Evolutionary conservation across 2,329 filamentous ascomycete species (phyloP).

Genomic region (Pseudogymnoascus sp.): DNA sequence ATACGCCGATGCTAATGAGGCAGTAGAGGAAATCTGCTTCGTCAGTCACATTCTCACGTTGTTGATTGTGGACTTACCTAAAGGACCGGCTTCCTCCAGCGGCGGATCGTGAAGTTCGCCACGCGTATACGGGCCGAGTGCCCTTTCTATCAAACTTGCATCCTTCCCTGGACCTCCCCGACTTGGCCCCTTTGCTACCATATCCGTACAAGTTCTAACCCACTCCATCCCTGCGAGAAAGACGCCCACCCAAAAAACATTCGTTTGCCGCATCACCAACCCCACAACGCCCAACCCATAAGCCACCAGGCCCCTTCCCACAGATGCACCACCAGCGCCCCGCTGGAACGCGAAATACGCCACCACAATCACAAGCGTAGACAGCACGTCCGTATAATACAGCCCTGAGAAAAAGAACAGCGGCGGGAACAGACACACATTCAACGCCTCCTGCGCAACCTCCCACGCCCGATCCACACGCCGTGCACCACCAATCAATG

Average conservation of each 20-base stretch:
- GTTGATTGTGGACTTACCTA: conserved; percentile 37
- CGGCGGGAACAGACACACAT: conserved; percentile 77
- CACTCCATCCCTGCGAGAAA: conserved; percentile 60
- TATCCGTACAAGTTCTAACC: conserved; percentile 41
- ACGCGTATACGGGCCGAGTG: conserved; percentile 28
- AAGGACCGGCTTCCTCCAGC: conserved; percentile 39
- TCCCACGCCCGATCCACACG: not conserved
- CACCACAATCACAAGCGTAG: conserved; percentile 65
- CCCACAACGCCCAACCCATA: conserved; percentile 53
- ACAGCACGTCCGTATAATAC: conserved; percentile 90
- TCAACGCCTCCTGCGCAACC: conserved; percentile 57
- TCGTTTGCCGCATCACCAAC: conserved; percentile 82
- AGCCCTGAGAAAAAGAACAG: conserved; percentile 93
- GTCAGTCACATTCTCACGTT: conserved; percentile 18
- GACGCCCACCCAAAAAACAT: conserved; percentile 88
- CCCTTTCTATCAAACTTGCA: not conserved
- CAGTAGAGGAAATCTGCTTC: conserved; percentile 46
- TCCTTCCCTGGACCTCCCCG: conserved; percentile 12
- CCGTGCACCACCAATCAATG: not conserved
- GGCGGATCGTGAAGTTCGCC: conserved; percentile 51
- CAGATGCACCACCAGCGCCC: conserved; percentile 16
- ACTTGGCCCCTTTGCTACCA: conserved; percentile 13
- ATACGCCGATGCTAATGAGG: conserved; percentile 57
- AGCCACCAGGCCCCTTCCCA: conserved; percentile 28
- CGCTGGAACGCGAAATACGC: conserved; percentile 52